Conservation (phyloP, 2,329 filamentous ascomycete genomes). For the Epichloe amarillans region DNA sequence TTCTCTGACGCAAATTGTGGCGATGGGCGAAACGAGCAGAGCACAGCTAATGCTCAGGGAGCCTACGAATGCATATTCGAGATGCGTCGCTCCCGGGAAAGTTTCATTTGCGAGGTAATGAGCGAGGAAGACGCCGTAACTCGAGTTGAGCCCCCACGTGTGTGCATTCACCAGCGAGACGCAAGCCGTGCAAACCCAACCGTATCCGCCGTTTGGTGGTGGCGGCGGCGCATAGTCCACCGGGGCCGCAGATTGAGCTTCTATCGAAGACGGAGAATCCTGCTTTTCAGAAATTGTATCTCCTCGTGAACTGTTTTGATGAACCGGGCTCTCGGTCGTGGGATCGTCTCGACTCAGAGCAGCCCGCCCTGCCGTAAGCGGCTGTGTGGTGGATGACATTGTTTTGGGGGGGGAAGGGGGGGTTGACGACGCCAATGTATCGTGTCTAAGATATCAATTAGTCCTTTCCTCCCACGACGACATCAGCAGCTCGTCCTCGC, state of each 20-base stretch:
- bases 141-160: conserved; percentile 59
- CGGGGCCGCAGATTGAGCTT: background rate
- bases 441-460: background rate
- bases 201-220: conserved; percentile 48
- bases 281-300: background rate
- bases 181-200: conserved; percentile 28
- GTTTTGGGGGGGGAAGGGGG: background rate
- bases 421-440: background rate
- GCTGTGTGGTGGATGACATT: background rate
- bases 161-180: conserved; percentile 47
- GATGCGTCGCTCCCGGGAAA: conserved; percentile 48
- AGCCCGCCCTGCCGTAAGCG: background rate
- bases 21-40: conserved; percentile 54
- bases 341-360: background rate
- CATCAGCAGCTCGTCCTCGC: no score
- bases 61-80: conserved; percentile 69
- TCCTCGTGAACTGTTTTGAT: background rate
- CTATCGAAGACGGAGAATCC: background rate
- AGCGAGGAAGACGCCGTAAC: conserved; percentile 38
- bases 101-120: conserved; percentile 42
- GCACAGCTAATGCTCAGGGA: conserved; percentile 28
- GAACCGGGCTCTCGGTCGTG: background rate
- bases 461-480: background rate
- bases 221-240: conserved; percentile 10
- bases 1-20: conserved; percentile 44